These are phyloP conservation scores for Gossypium turneri DNA, from an alignment of 345 rosid species.

Conservation along the genomic window DNA sequence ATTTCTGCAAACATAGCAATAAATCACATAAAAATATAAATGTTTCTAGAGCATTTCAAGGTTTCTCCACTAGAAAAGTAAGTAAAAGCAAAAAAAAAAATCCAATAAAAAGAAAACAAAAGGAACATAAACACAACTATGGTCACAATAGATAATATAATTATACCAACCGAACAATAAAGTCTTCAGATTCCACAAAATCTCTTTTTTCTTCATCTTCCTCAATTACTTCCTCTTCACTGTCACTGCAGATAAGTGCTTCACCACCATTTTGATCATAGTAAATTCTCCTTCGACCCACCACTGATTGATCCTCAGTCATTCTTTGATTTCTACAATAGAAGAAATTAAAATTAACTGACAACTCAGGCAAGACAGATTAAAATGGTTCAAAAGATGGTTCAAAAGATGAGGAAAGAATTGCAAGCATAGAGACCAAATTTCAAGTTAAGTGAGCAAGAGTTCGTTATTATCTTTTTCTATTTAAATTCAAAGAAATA, in stretches of 20 bases:
- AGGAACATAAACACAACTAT: not conserved
- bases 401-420: no score
- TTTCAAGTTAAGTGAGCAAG: no score
- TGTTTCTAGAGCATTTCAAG: not conserved
- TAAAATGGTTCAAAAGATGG: no score
- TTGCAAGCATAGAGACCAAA: no score
- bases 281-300: slow-evolving; percentile 96
- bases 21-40: not conserved
- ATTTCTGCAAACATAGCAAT: not conserved
- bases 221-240: slow-evolving; percentile 85
- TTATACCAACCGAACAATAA: slow-evolving; percentile 77
- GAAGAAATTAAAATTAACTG: no score
- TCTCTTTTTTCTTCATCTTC: slow-evolving; percentile 82
- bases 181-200: slow-evolving; percentile 77
- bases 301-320: slow-evolving; percentile 98
- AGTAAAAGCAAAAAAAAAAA: not conserved
- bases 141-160: slow-evolving; percentile 19
- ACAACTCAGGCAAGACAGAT: no score
- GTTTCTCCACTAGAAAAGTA: not conserved
- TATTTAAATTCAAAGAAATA: no score
- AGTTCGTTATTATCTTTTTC: no score
- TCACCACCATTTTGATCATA: slow-evolving; percentile 97
- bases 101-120: not conserved
- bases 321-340: slow-evolving; percentile 91
- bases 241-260: slow-evolving; percentile 99